A percentile compares a stretch with the other conserved stretches of the same genome.
Conservation (phyloP, 192 early-diverging fungal species). For the Coemansia sp. region DNA sequence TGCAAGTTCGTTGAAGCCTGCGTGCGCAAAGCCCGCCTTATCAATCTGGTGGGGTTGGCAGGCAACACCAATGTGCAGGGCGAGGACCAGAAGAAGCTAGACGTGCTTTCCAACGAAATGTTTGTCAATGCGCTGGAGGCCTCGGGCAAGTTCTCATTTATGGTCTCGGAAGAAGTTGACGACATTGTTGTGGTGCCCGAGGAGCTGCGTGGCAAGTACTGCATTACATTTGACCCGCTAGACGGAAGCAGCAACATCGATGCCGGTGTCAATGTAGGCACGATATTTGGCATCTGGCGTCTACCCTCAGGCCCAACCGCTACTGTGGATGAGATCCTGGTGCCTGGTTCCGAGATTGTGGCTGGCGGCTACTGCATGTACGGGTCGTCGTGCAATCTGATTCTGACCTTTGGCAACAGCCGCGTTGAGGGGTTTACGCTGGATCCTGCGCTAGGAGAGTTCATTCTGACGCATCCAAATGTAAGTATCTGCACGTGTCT, state of each 20-base stretch:
- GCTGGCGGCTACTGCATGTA: conserved; percentile 98
- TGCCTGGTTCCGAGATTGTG: conserved; percentile 87
- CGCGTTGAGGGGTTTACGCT: conserved; percentile 93
- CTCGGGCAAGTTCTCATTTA: conserved; percentile 85
- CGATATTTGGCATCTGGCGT: conserved; percentile 97
- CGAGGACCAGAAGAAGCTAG: conserved; percentile 95
- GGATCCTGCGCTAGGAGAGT: conserved; percentile 95
- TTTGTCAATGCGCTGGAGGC: conserved; percentile 91
- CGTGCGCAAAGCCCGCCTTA: conserved; percentile 91
- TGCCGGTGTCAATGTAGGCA: conserved; percentile 96
- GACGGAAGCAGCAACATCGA: conserved; percentile 98
- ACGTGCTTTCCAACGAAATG: conserved; percentile 96
- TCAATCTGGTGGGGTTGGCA: conserved; percentile 92
- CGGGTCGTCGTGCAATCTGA: conserved; percentile 81
- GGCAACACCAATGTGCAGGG: conserved; percentile 87
- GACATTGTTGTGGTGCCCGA: conserved; percentile 85
- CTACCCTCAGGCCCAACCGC: conserved; percentile 57
- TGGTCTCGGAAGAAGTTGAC: conserved; percentile 97
- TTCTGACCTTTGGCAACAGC: conserved; percentile 74
- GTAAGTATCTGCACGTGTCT: conserved; percentile 6
- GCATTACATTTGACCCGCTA: conserved; percentile 95
- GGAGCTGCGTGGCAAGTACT: conserved; percentile 80
- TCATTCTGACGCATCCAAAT: conserved; percentile 94
- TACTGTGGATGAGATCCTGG: conserved; percentile 74
- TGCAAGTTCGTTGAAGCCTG: conserved; percentile 98